Evolutionary conservation across 139 green algal species (phyloP), one percentile per base, ranked within the genome.

Genomic region (Chlorella vulgaris): DNA sequence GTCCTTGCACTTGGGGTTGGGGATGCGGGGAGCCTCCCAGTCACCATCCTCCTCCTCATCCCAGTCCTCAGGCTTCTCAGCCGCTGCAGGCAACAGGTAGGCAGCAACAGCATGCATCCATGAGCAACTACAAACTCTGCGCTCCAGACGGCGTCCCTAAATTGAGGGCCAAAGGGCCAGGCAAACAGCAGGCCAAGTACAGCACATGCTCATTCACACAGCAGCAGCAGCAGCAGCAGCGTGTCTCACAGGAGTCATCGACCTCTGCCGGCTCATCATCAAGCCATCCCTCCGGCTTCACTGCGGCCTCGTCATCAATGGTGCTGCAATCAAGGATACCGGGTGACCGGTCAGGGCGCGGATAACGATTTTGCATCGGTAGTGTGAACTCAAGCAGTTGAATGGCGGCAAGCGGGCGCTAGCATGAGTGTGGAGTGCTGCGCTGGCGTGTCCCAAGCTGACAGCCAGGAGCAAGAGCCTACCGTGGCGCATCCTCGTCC

Each of bases 21-120:
- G 36, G 26, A 96, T 80, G 67, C 80, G 89, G 33, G 91, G 90
- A 2, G 95, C 78, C 89, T 95, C 91, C 96, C 96, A 99, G 43
- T 92, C 90, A 42, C 96, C 96, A 55, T 99, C 93, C 86, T 98
- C 92, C 53, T 97, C 95, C 50, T 97, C 93, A 81, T 99, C 96
- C 96, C 96, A 99, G 71, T 97, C 93, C n/a, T 94, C 90, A 10
- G 96, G 96, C 80, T 94, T 92, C 26, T 67, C 84, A 40, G 94
- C 94, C 43, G 91, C 88, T 90, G 87, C 65, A 78, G n/a, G n/a
- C n/a, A n/a, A n/a, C n/a, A n/a, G n/a, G n/a, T n/a, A n/a, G n/a
- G n/a, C n/a, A n/a, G n/a, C n/a, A n/a, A n/a, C n/a, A n/a, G n/a
- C n/a, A n/a, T n/a, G n/a, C n/a, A n/a, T n/a, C n/a, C n/a, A n/a